These are phyloP conservation scores for Rosellinia necatrix DNA, from an alignment of 2,329 filamentous ascomycete genomes.

Conservation along the genomic window DNA sequence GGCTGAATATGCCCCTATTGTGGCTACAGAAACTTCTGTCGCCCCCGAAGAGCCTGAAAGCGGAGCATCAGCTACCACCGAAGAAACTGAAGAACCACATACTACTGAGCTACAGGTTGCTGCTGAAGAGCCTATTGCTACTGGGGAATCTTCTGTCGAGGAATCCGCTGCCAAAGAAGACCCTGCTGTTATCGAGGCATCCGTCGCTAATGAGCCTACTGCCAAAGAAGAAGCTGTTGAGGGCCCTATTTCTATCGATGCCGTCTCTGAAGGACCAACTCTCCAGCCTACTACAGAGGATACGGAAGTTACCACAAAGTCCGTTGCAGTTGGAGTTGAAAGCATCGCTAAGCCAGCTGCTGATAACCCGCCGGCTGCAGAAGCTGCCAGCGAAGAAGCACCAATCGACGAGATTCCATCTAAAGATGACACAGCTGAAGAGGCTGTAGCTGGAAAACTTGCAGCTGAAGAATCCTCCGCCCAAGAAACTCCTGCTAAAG, in stretches of 20 bases:
- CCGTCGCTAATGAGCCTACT: not conserved
- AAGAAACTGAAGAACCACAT: constrained; percentile 1
- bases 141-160: not conserved
- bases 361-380: not conserved
- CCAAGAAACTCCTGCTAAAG: not conserved
- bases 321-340: not conserved
- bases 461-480: not conserved
- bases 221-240: not conserved
- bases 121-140: not conserved
- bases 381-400: constrained; percentile 16
- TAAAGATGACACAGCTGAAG: constrained; percentile 21
- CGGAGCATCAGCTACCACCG: not conserved
- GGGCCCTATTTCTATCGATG: not conserved
- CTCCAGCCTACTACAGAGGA: not conserved
- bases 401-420: constrained; percentile 11
- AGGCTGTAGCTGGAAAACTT: constrained; percentile 17
- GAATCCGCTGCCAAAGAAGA: constrained; percentile 5
- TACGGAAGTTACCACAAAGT: not conserved
- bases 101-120: no score
- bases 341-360: not conserved
- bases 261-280: not conserved
- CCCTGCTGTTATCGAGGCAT: not conserved
- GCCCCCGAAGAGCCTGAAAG: not conserved
- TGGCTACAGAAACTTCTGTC: no score
- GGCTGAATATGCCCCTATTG: no score